Evolutionary conservation across 148 eudicot genomes (phyloP).

Genomic region (Salicornia ramosissima): DNA sequence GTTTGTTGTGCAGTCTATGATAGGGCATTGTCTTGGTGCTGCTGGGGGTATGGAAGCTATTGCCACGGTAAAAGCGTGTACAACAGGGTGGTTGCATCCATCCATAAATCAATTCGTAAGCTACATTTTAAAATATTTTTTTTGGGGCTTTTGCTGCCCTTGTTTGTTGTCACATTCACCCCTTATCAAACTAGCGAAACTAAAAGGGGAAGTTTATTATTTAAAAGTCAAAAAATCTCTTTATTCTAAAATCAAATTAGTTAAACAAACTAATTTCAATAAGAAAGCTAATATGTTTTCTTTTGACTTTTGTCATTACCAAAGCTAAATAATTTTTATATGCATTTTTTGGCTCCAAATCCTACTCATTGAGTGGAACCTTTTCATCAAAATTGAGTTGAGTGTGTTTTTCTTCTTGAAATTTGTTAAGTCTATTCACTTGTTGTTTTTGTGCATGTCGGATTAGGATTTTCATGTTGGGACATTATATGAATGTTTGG

Average conservation of each 20-base stretch:
- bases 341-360: neutral
- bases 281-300: too few species aligned
- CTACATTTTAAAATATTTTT: conserved; percentile 1
- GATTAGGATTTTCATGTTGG: too few species aligned
- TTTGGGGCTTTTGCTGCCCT: too few species aligned
- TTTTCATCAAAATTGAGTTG: neutral
- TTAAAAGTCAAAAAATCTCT: neutral
- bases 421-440: neutral
- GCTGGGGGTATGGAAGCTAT: conserved; percentile 99
- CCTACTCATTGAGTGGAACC: neutral
- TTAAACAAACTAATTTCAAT: neutral
- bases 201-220: neutral
- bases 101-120: conserved; percentile 94
- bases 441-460: too few species aligned
- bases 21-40: conserved; percentile 97
- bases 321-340: too few species aligned
- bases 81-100: conserved; percentile 93
- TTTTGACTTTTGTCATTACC: too few species aligned
- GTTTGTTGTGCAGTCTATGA: conserved; percentile 67
- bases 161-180: too few species aligned
- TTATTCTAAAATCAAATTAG: neutral
- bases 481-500: too few species aligned
- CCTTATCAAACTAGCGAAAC: neutral
- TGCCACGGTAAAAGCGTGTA: conserved; percentile 80
- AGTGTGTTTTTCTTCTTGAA: neutral